A percentile compares a stretch with the other conserved stretches of the same genome.
Evolutionary conservation across 164 flowering plant species (phyloP).

Genomic region (Nelumbo lutea): DNA sequence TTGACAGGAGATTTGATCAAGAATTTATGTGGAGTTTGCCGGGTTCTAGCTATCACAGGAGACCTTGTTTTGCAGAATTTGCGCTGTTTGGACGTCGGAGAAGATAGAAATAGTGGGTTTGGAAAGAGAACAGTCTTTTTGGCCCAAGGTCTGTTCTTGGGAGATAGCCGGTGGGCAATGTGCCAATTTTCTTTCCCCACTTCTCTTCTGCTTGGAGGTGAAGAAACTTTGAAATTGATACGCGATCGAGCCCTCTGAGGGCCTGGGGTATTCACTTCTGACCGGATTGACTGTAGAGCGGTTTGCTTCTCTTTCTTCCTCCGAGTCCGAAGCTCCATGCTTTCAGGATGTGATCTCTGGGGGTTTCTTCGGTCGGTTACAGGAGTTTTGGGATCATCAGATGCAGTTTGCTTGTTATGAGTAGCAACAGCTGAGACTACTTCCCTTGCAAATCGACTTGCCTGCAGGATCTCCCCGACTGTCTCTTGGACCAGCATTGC

Average conservation of each 20-base stretch:
- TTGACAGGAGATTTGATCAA: slow-evolving; percentile 73
- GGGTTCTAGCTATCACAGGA: slow-evolving; percentile 44
- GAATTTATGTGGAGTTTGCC: slow-evolving; percentile 65
- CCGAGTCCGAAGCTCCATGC: slow-evolving; percentile 40
- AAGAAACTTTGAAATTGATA: slow-evolving; percentile 64
- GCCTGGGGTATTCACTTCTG: slow-evolving; percentile 46
- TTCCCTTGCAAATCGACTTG: slow-evolving; percentile 71
- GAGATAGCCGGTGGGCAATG: slow-evolving; percentile 67
- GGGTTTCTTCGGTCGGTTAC: slow-evolving; percentile 27
- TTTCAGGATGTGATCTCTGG: slow-evolving; percentile 29
- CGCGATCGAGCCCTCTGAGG: slow-evolving; percentile 60
- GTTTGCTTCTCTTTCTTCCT: slow-evolving; percentile 72
- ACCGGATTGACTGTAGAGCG: slow-evolving; percentile 26
- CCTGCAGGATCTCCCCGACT: slow-evolving; percentile 72
- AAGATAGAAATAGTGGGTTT: slow-evolving; percentile 68
- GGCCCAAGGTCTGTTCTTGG: slow-evolving; percentile 80
- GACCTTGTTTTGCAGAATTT: slow-evolving; percentile 60
- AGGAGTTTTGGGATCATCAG: slow-evolving; percentile 80
- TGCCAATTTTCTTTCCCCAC: slow-evolving; percentile 36
- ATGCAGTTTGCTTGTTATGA: slow-evolving; percentile 27
- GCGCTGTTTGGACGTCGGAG: slow-evolving; percentile 42
- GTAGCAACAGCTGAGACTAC: slow-evolving; percentile 43
- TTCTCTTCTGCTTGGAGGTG: slow-evolving; percentile 40
- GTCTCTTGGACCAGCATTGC: slow-evolving; percentile 95
- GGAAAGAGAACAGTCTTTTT: slow-evolving; percentile 83